These are phyloP conservation scores for Xylaria sp. DNA, from an alignment of 2,329 filamentous ascomycete genomes.

Conservation along the genomic window DNA sequence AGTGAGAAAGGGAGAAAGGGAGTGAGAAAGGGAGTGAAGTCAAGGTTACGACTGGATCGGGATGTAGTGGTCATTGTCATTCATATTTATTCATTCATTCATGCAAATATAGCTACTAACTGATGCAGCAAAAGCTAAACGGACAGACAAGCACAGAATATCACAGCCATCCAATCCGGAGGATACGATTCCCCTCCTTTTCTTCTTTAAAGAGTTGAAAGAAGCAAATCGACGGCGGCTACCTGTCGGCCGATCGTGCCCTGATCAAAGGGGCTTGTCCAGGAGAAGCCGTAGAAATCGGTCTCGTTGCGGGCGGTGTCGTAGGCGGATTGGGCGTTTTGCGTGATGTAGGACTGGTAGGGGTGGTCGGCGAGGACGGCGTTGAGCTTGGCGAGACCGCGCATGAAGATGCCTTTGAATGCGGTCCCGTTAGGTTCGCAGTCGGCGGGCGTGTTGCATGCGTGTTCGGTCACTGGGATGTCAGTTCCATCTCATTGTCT, in stretches of 20 bases:
- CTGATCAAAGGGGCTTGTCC: conserved; percentile 46
- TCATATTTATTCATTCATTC: too few species aligned
- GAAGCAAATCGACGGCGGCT: conserved; percentile 49
- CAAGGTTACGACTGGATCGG: too few species aligned
- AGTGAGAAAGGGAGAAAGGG: too few species aligned
- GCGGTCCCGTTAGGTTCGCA: conserved; percentile 39
- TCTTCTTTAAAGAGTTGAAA: conserved; percentile 38
- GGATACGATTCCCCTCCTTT: too few species aligned
- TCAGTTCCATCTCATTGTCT: too few species aligned
- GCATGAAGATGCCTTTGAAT: conserved; percentile 60
- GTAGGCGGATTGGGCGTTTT: conserved; percentile 52
- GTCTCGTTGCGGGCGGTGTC: conserved; percentile 37
- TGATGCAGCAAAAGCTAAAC: too few species aligned
- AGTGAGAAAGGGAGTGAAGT: too few species aligned
- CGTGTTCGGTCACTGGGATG: conserved; percentile 36
- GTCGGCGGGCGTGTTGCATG: conserved; percentile 30
- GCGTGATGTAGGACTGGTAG: conserved; percentile 42
- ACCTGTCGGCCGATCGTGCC: conserved; percentile 47
- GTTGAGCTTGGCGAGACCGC: conserved; percentile 50
- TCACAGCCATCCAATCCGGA: background rate
- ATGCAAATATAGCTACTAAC: too few species aligned
- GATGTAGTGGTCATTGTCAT: too few species aligned
- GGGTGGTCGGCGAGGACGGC: conserved; percentile 37
- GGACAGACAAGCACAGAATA: too few species aligned
- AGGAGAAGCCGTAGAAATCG: conserved; percentile 43